A percentile compares a stretch with the other conserved stretches of the same genome.
phyloP scores from a whole-genome alignment of 352 stramenopile genomes.

The Salisapilia sapeloensis region DNA sequence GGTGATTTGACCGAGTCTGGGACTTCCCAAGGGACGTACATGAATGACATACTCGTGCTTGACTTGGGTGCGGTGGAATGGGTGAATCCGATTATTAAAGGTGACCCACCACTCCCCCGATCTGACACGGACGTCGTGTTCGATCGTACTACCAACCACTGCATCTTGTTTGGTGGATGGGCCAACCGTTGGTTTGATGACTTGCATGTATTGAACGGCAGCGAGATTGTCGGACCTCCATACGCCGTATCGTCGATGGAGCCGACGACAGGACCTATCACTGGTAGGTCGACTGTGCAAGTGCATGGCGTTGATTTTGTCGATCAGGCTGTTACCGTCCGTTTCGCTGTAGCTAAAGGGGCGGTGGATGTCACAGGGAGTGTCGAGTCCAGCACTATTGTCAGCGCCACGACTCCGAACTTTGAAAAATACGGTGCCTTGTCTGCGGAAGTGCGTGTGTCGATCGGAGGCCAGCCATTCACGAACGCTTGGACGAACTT shows the following conservation, averaged over 20 bases:
- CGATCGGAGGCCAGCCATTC: constrained; percentile 81
- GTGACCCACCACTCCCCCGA: constrained; percentile 72
- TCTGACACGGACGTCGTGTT: constrained; percentile 91
- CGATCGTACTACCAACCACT: constrained; percentile 73
- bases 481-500: constrained; percentile 82
- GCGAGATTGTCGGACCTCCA: constrained; percentile 89
- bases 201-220: constrained; percentile 85
- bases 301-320: constrained; percentile 88
- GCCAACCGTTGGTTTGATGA: constrained; percentile 92
- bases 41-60: constrained; percentile 84
- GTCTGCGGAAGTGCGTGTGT: constrained; percentile 77
- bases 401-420: constrained; percentile 84
- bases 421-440: constrained; percentile 91
- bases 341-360: constrained; percentile 88
- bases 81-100: constrained; percentile 37
- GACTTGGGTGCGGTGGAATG: constrained; percentile 82
- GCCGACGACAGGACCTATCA: constrained; percentile 88
- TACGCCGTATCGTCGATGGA: constrained; percentile 89
- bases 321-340: constrained; percentile 66
- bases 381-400: constrained; percentile 70
- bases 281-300: constrained; percentile 80
- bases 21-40: constrained; percentile 76
- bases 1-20: constrained; percentile 81
- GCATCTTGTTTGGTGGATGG: constrained; percentile 95
- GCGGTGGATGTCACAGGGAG: constrained; percentile 83